These are phyloP conservation scores for Phlyctochytrium bullatum DNA, from an alignment of 192 early-diverging fungal species.

Conservation along the genomic window DNA sequence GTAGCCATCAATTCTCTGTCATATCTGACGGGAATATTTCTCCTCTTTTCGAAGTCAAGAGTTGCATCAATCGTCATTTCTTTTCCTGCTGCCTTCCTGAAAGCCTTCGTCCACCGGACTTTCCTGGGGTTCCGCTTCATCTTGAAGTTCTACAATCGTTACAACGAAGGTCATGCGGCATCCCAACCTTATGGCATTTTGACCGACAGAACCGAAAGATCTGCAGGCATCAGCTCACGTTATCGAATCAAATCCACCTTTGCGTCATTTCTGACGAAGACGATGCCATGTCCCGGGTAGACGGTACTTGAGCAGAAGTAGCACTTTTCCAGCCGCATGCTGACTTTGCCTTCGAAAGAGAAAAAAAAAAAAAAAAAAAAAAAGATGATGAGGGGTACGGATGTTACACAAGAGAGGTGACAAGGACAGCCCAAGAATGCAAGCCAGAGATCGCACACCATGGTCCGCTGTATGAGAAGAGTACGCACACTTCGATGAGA, in stretches of 20 bases:
- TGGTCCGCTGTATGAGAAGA: no score
- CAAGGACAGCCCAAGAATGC: no score
- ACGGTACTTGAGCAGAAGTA: conserved; percentile 97
- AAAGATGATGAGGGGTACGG: no score
- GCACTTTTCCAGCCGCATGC: conserved; percentile 94
- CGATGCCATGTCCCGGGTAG: conserved; percentile 97
- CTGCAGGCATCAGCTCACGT: conserved; percentile 40
- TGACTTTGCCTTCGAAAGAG: neutral
- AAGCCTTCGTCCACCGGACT: conserved; percentile 99
- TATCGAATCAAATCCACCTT: no score
- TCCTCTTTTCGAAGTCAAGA: conserved; percentile 98
- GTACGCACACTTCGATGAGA: no score
- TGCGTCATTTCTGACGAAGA: conserved; percentile 98
- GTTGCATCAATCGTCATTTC: conserved; percentile 98
- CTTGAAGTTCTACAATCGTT: conserved; percentile 76
- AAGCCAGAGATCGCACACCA: no score
- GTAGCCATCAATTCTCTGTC: conserved; percentile 96
- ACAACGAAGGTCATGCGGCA: neutral
- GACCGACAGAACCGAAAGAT: conserved; percentile 94
- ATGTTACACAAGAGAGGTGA: no score
- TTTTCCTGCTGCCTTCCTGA: conserved; percentile 97
- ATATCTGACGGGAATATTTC: conserved; percentile 97
- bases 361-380: neutral
- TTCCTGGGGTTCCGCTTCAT: conserved; percentile 99
- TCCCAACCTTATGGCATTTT: conserved; percentile 85